Conservation (phyloP, 2,329 filamentous ascomycete genomes). For the Claviceps fusiformis region DNA sequence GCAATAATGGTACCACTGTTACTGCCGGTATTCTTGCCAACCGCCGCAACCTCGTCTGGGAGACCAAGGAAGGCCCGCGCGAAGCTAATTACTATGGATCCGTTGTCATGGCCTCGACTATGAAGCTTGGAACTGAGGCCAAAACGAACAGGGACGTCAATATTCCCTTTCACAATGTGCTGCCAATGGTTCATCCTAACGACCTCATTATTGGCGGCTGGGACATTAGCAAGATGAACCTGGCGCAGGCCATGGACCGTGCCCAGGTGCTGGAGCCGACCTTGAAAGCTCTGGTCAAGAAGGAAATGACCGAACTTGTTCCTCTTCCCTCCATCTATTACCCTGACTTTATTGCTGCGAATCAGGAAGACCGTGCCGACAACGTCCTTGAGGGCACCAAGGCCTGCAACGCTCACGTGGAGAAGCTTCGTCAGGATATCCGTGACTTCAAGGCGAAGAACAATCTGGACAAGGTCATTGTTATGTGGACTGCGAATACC, state of each 20-base stretch:
- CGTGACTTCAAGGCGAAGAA: conserved; percentile 84
- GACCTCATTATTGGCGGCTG: conserved; percentile 91
- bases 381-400: conserved; percentile 75
- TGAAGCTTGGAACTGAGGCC: conserved; percentile 85
- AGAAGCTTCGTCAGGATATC: conserved; percentile 87
- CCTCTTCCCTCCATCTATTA: conserved; percentile 96
- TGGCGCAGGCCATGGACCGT: conserved; percentile 88
- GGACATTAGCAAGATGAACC: conserved; percentile 88
- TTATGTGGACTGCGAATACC: conserved; percentile 98
- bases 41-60: conserved; percentile 73
- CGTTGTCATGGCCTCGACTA: conserved; percentile 89
- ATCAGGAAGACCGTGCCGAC: conserved; percentile 93
- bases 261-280: conserved; percentile 91
- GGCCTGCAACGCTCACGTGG: conserved; percentile 76
- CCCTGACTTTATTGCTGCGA: conserved; percentile 97
- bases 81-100: conserved; percentile 97
- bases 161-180: conserved; percentile 84
- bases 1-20: conserved; percentile 96
- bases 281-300: conserved; percentile 76
- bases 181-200: conserved; percentile 96
- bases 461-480: conserved; percentile 82
- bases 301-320: conserved; percentile 82
- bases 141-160: conserved; percentile 83
- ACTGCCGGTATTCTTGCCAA: conserved; percentile 97
- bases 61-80: conserved; percentile 78